Evolutionary conservation across 106 monocot genomes (phyloP).

Genomic region (Apostasia ramifera): DNA sequence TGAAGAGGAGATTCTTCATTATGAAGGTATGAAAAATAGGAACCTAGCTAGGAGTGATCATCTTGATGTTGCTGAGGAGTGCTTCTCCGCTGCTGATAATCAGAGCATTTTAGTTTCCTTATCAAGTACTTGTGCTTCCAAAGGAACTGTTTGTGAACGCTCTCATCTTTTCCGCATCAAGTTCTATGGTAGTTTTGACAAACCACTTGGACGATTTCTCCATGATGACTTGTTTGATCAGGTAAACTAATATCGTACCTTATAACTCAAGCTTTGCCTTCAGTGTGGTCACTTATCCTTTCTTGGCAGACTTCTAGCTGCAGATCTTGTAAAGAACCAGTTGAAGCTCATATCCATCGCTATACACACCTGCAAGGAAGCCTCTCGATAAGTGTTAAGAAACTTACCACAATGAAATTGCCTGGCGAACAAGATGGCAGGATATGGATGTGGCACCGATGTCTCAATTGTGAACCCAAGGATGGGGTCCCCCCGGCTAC

Average conservation of each 20-base stretch:
- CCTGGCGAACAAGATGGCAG: slow-evolving; percentile 74
- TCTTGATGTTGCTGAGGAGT: slow-evolving; percentile 27
- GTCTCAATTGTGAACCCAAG: slow-evolving; percentile 56
- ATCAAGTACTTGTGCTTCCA: slow-evolving; percentile 58
- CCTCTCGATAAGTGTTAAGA: slow-evolving; percentile 65
- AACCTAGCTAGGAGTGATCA: slow-evolving; percentile 4
- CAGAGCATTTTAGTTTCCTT: slow-evolving; percentile 93
- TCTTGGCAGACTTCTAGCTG: slow-evolving; percentile 49
- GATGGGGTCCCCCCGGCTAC: slow-evolving; percentile 78
- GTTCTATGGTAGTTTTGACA: slow-evolving; percentile 91
- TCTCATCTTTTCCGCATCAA: slow-evolving; percentile 81
- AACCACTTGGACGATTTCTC: slow-evolving; percentile 83
- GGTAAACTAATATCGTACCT: slow-evolving; percentile 26
- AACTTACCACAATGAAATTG: slow-evolving; percentile 43
- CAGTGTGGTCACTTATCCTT: background rate
- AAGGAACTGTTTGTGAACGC: slow-evolving; percentile 60
- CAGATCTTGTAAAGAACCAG: slow-evolving; percentile 53
- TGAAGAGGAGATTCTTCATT: slow-evolving; percentile 12
- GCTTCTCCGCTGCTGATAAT: slow-evolving; percentile 42
- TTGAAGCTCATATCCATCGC: slow-evolving; percentile 71
- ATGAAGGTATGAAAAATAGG: background rate
- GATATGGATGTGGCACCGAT: slow-evolving; percentile 99
- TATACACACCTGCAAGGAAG: slow-evolving; percentile 81
- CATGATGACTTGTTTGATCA: slow-evolving; percentile 86
- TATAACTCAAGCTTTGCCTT: background rate